Percentiles rank a stretch among this genome's conserved stretches.
Evolutionary conservation across 495 filamentous ascomycete species (phyloP).

Genomic region (Penicillium chermesinum): DNA sequence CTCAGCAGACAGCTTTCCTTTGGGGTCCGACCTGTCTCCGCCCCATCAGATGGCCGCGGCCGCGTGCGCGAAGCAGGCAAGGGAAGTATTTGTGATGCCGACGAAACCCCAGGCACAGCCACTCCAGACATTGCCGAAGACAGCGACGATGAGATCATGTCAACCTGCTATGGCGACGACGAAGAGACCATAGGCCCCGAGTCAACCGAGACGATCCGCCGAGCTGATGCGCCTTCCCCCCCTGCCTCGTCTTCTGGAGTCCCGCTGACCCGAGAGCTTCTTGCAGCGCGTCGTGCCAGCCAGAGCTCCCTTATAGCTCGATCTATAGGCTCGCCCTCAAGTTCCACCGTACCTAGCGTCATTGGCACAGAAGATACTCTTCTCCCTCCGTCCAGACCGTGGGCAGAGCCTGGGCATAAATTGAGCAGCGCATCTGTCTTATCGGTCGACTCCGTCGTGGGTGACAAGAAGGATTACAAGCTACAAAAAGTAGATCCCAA

Average conservation of each 20-base stretch:
- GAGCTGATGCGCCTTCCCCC: slow-evolving; percentile 17
- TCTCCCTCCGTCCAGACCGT: slow-evolving; percentile 29
- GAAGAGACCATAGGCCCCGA: slow-evolving; percentile 38
- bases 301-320: slow-evolving; percentile 25
- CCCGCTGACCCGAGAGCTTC: slow-evolving; percentile 16
- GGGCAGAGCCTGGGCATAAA: slow-evolving; percentile 32
- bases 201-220: slow-evolving; percentile 28
- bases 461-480: slow-evolving; percentile 58
- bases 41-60: slow-evolving; percentile 30
- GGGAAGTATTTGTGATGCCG: slow-evolving; percentile 20
- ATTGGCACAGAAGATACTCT: slow-evolving; percentile 39
- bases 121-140: slow-evolving; percentile 32
- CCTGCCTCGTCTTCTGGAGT: slow-evolving; percentile 5
- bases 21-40: slow-evolving; percentile 36
- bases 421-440: slow-evolving; percentile 44
- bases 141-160: slow-evolving; percentile 42
- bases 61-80: slow-evolving; percentile 30
- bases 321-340: slow-evolving; percentile 15
- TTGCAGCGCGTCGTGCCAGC: slow-evolving; percentile 25
- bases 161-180: slow-evolving; percentile 40
- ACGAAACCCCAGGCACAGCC: slow-evolving; percentile 21
- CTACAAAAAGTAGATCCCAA: slow-evolving; percentile 66
- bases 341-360: slow-evolving; percentile 28
- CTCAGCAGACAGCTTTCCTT: slow-evolving; percentile 37
- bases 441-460: slow-evolving; percentile 52